Evolutionary conservation across 306 rosid genomes (phyloP).

Genomic region (Lathyrus aphaca): DNA sequence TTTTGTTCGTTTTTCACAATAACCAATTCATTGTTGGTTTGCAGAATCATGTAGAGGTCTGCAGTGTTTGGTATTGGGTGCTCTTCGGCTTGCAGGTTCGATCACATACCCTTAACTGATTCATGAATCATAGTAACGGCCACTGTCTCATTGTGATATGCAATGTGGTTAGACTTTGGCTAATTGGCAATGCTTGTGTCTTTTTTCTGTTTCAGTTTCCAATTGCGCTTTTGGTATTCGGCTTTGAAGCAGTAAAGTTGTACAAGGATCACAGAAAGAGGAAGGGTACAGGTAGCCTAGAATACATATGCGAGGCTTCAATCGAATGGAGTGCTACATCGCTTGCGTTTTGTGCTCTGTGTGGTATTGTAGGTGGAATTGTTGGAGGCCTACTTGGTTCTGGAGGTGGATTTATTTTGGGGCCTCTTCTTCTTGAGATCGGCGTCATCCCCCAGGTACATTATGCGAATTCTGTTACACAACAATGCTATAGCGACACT

Average conservation of each 20-base stretch:
- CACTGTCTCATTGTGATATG: not conserved
- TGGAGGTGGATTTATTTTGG: conserved; percentile 86
- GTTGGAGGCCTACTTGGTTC: conserved; percentile 91
- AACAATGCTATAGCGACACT: not conserved
- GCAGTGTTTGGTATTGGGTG: conserved; percentile 82
- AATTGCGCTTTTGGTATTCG: conserved; percentile 62
- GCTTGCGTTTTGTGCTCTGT: conserved; percentile 72
- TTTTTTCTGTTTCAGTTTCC: conserved; percentile 63
- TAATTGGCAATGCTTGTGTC: conserved; percentile 15
- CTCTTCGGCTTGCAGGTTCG: conserved; percentile 75
- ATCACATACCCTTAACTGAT: conserved; percentile 23
- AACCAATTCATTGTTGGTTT: conserved; percentile 24
- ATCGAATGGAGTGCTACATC: conserved; percentile 70
- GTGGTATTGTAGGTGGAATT: conserved; percentile 80
- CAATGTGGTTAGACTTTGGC: conserved; percentile 23
- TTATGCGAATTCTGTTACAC: not conserved
- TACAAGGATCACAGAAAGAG: conserved; percentile 69
- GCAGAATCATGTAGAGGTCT: conserved; percentile 64
- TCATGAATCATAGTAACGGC: not conserved
- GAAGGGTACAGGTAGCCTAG: conserved; percentile 56
- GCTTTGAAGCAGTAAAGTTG: conserved; percentile 76
- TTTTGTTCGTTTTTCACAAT: not conserved
- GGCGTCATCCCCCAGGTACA: conserved; percentile 89
- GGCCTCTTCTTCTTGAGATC: conserved; percentile 87
- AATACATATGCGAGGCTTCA: conserved; percentile 80